phyloP scores from a whole-genome alignment of 257 asterid species.

The Solanum okadae region DNA sequence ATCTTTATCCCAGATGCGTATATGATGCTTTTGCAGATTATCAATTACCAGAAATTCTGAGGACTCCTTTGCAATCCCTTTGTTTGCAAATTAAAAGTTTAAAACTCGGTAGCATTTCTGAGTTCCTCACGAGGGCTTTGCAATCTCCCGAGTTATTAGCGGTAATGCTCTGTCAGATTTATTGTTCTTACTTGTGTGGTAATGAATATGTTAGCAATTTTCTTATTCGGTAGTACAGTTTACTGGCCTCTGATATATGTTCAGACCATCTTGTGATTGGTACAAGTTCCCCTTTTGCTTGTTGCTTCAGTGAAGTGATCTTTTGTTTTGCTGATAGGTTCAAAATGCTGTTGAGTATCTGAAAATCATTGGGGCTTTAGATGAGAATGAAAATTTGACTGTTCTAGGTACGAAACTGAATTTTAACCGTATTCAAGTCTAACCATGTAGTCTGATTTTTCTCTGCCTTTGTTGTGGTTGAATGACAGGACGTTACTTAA shows the following conservation, averaged over 20 bases:
- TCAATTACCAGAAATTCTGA: conserved; percentile 87
- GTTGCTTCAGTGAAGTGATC: background rate
- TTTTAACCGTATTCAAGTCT: background rate
- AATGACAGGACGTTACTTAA: conserved; percentile 70
- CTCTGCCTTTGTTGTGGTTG: conserved; percentile 9
- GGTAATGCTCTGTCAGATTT: conserved; percentile 38
- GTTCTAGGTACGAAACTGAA: conserved; percentile 46
- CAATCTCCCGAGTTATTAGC: conserved; percentile 89
- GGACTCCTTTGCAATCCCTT: conserved; percentile 94
- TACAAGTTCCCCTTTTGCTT: background rate
- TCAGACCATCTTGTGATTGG: background rate
- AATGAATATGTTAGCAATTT: background rate
- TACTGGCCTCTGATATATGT: background rate
- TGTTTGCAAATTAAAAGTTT: conserved; percentile 93
- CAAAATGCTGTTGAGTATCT: conserved; percentile 91
- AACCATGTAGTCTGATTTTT: background rate
- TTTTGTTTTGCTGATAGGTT: conserved; percentile 34
- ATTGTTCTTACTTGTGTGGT: conserved; percentile 7
- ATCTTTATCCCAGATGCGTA: conserved; percentile 82
- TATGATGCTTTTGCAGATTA: conserved; percentile 76
- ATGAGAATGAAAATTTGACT: conserved; percentile 77
- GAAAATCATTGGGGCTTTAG: conserved; percentile 85
- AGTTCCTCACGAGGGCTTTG: conserved; percentile 77
- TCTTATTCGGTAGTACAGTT: background rate
- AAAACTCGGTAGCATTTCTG: conserved; percentile 78